Percentiles rank a stretch among this genome's conserved stretches.
Conservation (phyloP, 306 rosid species). For the Erythrophleum fordii region DNA sequence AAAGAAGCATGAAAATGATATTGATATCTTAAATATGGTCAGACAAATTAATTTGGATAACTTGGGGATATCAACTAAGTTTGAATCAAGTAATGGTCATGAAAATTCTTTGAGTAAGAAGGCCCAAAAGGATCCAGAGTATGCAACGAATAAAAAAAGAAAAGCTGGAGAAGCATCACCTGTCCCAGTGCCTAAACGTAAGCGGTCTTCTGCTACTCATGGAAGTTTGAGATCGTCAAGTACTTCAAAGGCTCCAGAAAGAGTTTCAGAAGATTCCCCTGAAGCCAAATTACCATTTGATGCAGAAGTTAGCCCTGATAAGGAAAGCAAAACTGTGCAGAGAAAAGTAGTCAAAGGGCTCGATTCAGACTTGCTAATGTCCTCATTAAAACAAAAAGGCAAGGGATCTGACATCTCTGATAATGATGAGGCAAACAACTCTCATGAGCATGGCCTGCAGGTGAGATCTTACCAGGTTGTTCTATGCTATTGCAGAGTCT, state of each 20-base stretch:
- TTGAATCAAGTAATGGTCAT: conserved; percentile 84
- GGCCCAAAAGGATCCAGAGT: conserved; percentile 43
- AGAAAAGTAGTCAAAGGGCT: conserved; percentile 50
- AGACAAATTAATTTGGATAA: conserved; percentile 75
- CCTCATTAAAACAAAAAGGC: conserved; percentile 60
- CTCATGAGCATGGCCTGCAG: conserved; percentile 58
- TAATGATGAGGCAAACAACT: conserved; percentile 52
- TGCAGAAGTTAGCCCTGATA: conserved; percentile 46
- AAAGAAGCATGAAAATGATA: conserved; percentile 60
- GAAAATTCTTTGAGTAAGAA: conserved; percentile 54
- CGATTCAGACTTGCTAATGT: conserved; percentile 56
- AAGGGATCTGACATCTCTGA: conserved; percentile 49
- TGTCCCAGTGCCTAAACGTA: conserved; percentile 63
- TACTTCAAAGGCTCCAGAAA: conserved; percentile 49
- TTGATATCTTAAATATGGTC: conserved; percentile 70
- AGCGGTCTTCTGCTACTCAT: conserved; percentile 57
- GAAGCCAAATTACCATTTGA: conserved; percentile 42
- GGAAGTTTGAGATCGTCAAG: conserved; percentile 54
- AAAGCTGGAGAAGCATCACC: conserved; percentile 56
- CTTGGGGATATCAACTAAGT: conserved; percentile 58
- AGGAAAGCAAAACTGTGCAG: conserved; percentile 49
- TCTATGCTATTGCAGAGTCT: conserved; percentile 30
- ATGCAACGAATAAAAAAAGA: conserved; percentile 56
- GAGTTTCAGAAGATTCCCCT: conserved; percentile 49
- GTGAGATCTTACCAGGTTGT: conserved; percentile 44